Evolutionary conservation across 78 protist genomes (phyloP).

Genomic region (Dictyostelium intermedium): DNA sequence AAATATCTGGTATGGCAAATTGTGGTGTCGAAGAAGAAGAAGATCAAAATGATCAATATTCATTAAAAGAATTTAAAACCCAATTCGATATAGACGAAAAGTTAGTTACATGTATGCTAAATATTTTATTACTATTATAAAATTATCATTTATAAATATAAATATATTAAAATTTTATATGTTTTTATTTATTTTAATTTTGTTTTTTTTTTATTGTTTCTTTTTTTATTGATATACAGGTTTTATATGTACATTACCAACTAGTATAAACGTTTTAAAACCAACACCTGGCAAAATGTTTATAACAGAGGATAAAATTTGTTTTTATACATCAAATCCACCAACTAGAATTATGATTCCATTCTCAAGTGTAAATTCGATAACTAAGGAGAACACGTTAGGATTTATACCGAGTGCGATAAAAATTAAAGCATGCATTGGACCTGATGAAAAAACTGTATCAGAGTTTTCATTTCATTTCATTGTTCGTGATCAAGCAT

Average conservation of each 20-base stretch:
- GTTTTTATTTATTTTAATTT: not conserved
- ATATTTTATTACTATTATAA: no score
- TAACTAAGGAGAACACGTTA: conserved; percentile 46
- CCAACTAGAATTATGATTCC: conserved; percentile 31
- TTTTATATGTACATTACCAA: conserved; percentile 59
- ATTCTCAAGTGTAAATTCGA: conserved; percentile 22
- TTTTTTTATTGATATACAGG: not conserved
- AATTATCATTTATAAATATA: not conserved
- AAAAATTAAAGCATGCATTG: conserved; percentile 41
- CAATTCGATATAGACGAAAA: conserved; percentile 61
- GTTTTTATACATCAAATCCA: conserved; percentile 40
- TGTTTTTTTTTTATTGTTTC: not conserved
- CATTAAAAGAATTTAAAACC: conserved; percentile 38
- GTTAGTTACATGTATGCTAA: conserved; percentile 37
- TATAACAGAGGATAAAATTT: conserved; percentile 44
- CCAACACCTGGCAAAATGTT: conserved; percentile 42
- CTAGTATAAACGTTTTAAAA: not conserved
- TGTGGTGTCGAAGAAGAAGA: conserved; percentile 47
- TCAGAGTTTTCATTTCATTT: conserved; percentile 50
- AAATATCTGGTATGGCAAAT: conserved; percentile 55
- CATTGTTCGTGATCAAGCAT: conserved; percentile 63
- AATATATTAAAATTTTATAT: not conserved
- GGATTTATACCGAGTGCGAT: conserved; percentile 63
- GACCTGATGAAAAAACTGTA: conserved; percentile 64
- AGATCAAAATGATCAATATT: conserved; percentile 57